Base-by-base conservation (phyloP, 2,329 filamentous ascomycete genomes). In the Fusarium redolens region DNA sequence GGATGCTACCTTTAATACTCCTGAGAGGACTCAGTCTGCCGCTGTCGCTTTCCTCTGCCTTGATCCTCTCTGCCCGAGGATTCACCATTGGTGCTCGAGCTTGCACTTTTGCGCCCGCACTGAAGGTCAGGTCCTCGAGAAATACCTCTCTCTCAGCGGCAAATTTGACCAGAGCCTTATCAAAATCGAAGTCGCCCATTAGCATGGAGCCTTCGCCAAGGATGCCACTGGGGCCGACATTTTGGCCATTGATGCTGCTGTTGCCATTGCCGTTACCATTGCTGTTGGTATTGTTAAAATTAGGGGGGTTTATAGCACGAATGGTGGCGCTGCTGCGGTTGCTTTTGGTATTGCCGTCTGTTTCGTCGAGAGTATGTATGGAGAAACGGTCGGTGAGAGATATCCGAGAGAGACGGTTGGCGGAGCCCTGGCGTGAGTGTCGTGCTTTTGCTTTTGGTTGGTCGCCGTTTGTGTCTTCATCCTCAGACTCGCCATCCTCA, bases 141-240 rank as follows among this genome's bases (percentile, higher is more conserved):
- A 99, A 99, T 68, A 92, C 92, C 78, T 99, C 96, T 73, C 96
- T 89, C 84, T 98, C 96, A n/a, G 92, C 92, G 50, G 96, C 95
- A 81, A 99, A 99, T 83, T 98, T 98, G 78, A 95, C 85, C 75
- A 99, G 87, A 31, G 96, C 96, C 79, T 93, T 92, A 80, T 98
- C 96, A 78, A 99, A 99, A 81, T 98, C 96, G 78, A 93, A 94
- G 79, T 97, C 94, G 65, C 82, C 84, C 70, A 88, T 82, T 38
- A 85, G 75, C 41, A 75, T 72, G 47, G 79, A 75, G 43, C 82
- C 82, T 28, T 81, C 80, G 45, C 80, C 80, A 41, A 77, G 71
- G 43, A 61, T 66, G 33, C 75, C 76, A 44, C 71, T 69, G 51
- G 78, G 72, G 44, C 61, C 61, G 33, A 76, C 74, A 40, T 61